phyloP scores from a whole-genome alignment of 441 rosid species.

The Corymbia calophylla region DNA sequence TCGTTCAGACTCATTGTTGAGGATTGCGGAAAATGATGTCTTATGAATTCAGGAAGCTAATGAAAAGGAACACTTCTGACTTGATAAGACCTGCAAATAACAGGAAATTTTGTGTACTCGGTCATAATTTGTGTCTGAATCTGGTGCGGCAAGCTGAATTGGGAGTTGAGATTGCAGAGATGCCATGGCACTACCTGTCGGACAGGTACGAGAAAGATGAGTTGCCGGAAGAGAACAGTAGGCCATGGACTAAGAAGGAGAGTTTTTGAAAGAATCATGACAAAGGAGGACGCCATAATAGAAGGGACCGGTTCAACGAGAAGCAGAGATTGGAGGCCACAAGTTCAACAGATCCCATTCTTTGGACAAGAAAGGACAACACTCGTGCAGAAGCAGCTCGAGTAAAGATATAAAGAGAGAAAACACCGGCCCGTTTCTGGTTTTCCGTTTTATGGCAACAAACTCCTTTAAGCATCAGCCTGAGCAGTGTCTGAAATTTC shows the following conservation, averaged over 20 bases:
- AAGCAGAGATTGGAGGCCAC: conserved; percentile 8
- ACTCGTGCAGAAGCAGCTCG: conserved; percentile 64
- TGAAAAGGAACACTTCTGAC: neutral
- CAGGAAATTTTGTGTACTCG: neutral
- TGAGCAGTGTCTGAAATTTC: conserved; percentile 54
- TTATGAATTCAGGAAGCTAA: neutral
- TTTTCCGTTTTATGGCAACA: conserved; percentile 56
- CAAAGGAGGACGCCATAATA: conserved; percentile 36
- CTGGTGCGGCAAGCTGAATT: conserved; percentile 30
- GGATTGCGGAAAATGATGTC: too few relatives aligned
- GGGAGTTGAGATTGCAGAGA: conserved; percentile 83
- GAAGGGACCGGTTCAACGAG: conserved; percentile 18
- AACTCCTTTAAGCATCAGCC: conserved; percentile 60
- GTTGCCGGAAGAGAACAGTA: neutral
- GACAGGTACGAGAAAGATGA: conserved; percentile 29
- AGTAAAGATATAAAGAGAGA: conserved; percentile 63
- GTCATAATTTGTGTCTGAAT: neutral
- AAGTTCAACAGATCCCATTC: conserved; percentile 21
- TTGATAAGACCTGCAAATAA: neutral
- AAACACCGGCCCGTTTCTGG: conserved; percentile 52
- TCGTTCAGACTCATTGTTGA: too few relatives aligned
- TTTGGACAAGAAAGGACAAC: conserved; percentile 36
- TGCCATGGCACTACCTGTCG: conserved; percentile 45
- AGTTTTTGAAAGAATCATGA: neutral
- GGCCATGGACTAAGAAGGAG: neutral